Base-by-base conservation (phyloP, 2,329 filamentous ascomycete species). In the Stromatinia cepivora region DNA sequence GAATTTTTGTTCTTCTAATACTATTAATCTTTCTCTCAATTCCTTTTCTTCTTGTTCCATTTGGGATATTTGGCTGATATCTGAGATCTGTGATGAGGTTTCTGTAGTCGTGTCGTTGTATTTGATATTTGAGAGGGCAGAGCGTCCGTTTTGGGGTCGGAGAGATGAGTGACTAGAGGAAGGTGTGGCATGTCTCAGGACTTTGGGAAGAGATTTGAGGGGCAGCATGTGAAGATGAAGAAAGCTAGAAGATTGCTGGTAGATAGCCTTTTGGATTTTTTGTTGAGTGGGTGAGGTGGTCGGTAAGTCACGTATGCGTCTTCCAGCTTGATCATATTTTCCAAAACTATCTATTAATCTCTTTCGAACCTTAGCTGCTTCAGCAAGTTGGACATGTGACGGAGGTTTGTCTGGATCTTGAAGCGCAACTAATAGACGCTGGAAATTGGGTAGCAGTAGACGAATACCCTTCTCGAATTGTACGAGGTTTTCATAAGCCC, bases 181-280 rank as follows among this genome's bases (percentile, higher is more conserved):
- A 81, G 86, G 83, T 3, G 88, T 84, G 0, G 89, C 89, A 17
- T 89, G 87, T 58, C 86, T 87, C 42, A 88, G 81, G n/a, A 88
- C 78, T 71, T 86, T 87, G 0, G 86, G 86, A 1, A 88, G 80
- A 0, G 84, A 81, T 77, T 87, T 90, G 17, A 92, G 80, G 0
- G 90, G 90, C n/a, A 92, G 83, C 90, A 92, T 92, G 74, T 92
- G 88, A 0, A 91, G 81, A 73, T 90, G 89, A 20, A 92, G 80
- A 75, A 92, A 92, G 74, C 84, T 88, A 66, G 85, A 87, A 6
- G 89, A 88, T 80, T 91, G 88, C 72, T 88, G 85, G 71, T 91
- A 89, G 36, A 92, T 86, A 3, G 88, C 86, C 76, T 86, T 89
- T 77, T 92, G 90, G 5, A 92, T 81, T 69, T 84, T 84, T 68